Percentiles rank a stretch among this genome's conserved stretches.
Evolutionary conservation across 495 filamentous ascomycete species (phyloP).

Genomic region (Tuber brumale): DNA sequence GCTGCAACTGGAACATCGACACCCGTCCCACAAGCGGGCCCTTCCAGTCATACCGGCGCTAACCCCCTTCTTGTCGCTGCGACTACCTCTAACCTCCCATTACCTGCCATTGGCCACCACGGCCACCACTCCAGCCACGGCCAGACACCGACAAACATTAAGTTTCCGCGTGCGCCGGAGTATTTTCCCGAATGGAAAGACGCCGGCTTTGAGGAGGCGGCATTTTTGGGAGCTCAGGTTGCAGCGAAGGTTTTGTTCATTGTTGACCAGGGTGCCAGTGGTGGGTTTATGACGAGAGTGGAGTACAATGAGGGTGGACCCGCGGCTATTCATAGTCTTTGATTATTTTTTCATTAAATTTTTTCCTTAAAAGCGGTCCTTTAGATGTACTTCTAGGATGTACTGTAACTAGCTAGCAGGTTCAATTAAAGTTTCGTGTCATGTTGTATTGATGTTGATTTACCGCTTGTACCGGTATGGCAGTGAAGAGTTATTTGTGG

Average conservation of each 20-base stretch:
- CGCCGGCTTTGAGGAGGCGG: conserved; percentile 50
- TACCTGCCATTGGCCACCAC: conserved; percentile 47
- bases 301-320: conserved; percentile 78
- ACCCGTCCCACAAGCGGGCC: conserved; percentile 47
- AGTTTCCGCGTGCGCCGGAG: conserved; percentile 66
- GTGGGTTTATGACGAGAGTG: conserved; percentile 64
- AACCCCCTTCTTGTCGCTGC: conserved; percentile 91
- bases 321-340: conserved; percentile 53
- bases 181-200: conserved; percentile 96
- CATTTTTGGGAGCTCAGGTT: conserved; percentile 44
- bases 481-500: background rate
- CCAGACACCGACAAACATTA: conserved; percentile 84
- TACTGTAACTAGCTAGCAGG: background rate
- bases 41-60: conserved; percentile 52
- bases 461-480: background rate
- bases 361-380: conserved; percentile 24
- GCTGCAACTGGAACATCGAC: conserved; percentile 87
- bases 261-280: conserved; percentile 61
- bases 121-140: conserved; percentile 68
- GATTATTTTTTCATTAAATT: conserved; percentile 5
- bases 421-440: background rate
- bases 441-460: background rate
- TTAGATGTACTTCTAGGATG: conserved; percentile 5
- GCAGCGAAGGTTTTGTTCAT: conserved; percentile 50
- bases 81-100: conserved; percentile 61